Conservation (phyloP, 1,284 basidiomycete genomes). For the Rhizoctonia solani region DNA sequence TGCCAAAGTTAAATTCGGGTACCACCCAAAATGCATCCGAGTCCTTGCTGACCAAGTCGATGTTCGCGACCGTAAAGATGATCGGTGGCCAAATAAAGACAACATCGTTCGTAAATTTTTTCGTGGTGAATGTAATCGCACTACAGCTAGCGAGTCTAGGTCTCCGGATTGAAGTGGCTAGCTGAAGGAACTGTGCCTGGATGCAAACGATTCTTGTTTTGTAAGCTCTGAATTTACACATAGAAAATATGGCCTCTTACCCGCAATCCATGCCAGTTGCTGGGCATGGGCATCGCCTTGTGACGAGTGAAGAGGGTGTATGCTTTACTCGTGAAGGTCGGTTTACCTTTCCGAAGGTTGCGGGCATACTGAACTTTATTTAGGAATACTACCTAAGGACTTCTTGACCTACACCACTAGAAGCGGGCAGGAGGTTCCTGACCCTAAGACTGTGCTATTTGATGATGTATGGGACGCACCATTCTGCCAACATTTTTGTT, state of each 20-base stretch:
- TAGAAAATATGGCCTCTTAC: too few relatives aligned
- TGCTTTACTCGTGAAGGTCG: neutral
- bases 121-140: neutral
- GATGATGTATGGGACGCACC: neutral
- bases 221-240: neutral
- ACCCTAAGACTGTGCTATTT: slow-evolving; percentile 8
- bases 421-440: neutral
- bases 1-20: neutral
- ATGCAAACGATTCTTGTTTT: slow-evolving; percentile 15
- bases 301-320: neutral
- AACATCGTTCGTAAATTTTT: slow-evolving; percentile 3
- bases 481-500: neutral
- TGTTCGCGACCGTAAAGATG: neutral
- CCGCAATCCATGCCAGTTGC: too few relatives aligned
- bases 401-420: neutral
- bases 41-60: slow-evolving; percentile 15
- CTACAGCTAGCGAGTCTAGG: neutral
- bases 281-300: slow-evolving; percentile 10
- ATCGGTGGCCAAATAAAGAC: slow-evolving; percentile 13
- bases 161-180: slow-evolving; percentile 31
- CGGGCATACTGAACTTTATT: too few relatives aligned
- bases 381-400: slow-evolving; percentile 22
- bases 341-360: too few relatives aligned
- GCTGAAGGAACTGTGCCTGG: neutral
- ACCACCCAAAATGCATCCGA: slow-evolving; percentile 2